Base-by-base conservation (phyloP, 768 basidiomycete genomes). In the Pisolithus marmoratus region DNA sequence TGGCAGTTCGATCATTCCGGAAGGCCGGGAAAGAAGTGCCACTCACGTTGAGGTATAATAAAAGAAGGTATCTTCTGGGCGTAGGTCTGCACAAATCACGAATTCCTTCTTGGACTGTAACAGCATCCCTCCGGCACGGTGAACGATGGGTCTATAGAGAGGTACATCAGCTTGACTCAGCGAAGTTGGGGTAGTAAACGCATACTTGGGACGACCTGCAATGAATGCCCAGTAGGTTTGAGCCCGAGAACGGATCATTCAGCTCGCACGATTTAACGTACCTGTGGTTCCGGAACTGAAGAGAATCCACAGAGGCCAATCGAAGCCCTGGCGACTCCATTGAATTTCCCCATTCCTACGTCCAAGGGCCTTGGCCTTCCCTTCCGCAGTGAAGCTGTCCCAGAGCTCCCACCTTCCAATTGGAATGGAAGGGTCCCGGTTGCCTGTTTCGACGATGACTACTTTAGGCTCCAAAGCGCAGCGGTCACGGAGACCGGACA, bases 281-380 rank as follows among this genome's bases (percentile, higher is more conserved):
- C 89, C 89, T 31, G 90, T 92, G 27, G 90, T 91, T 11, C 89
- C 90, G 48, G 85, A 87, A 56, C 85, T 87, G 70, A 91, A 91
- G 27, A 91, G 74, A 54, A 92, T 86, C 88, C 88, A 91, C 8
- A 91, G 74, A n/a, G 89, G 89, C 63, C 82, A 76, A 64, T 90
- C 80, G 68, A 91, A 91, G 12, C 74, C 68, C 37, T 76, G 72
- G 45, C 82, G 74, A 46, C 70, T 59, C 79, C 85, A 90, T 55
- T 75, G 64, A 57, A 88, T 83, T 68, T 85, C 83, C 54, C 82
- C 83, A 37, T 74, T 67, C 23, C 62, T 46, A n/a, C 76, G 72
- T 46, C 82, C 83, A 19, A 81, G 70, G 54, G 73, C 71, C 48
- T 62, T 61, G 29, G 64, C 64, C 48, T 68, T 67, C 4, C 83